Percentiles rank a stretch among this genome's conserved stretches.
Conservation (phyloP, 306 rosid genomes). For the Rosa lucieae region DNA sequence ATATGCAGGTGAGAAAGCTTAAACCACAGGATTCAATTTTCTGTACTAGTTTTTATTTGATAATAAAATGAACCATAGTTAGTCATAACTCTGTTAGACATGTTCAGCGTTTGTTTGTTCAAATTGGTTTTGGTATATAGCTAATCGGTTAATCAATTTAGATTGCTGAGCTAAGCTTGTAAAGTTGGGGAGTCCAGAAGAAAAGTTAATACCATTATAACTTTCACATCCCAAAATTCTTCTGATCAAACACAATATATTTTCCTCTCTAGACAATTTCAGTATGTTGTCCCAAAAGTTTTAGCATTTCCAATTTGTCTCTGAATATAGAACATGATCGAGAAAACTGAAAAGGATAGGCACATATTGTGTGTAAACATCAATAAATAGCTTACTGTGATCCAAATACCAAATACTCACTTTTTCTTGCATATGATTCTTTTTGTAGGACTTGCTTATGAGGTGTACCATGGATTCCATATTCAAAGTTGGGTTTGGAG, state of each 20-base stretch:
- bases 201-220: too few species aligned
- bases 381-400: not conserved
- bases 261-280: too few species aligned
- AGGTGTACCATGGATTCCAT: slow-evolving; percentile 72
- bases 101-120: not conserved
- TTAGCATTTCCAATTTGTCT: too few species aligned
- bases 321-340: too few species aligned
- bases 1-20: slow-evolving; percentile 53
- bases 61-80: not conserved
- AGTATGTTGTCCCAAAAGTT: too few species aligned
- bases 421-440: not conserved
- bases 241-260: too few species aligned
- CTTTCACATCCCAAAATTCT: too few species aligned
- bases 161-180: not conserved
- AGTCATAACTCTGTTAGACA: not conserved
- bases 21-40: not conserved
- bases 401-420: not conserved
- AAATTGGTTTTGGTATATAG: not conserved
- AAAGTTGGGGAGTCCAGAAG: too few species aligned
- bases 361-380: not conserved
- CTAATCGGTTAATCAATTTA: not conserved
- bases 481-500: slow-evolving; percentile 86
- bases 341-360: too few species aligned
- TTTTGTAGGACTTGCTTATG: slow-evolving; percentile 64
- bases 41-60: not conserved